These are phyloP conservation scores for Pelargonium nanum DNA, from an alignment of 345 rosid genomes.

Conservation along the genomic window DNA sequence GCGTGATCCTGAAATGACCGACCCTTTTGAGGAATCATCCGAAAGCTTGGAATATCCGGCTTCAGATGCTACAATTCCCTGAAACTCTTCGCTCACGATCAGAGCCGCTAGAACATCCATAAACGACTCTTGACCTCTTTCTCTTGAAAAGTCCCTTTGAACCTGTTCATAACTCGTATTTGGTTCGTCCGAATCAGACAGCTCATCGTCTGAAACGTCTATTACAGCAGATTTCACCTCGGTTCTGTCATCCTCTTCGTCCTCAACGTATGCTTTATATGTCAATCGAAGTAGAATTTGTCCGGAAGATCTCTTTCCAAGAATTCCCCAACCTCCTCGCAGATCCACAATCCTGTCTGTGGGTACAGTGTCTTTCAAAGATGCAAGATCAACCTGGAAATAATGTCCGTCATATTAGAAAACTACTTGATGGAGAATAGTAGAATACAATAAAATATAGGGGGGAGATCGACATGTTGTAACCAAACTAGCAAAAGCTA, in stretches of 20 bases:
- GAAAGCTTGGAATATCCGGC: slow-evolving; percentile 41
- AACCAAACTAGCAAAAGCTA: too few relatives aligned
- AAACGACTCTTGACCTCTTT: slow-evolving; percentile 65
- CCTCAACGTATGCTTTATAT: slow-evolving; percentile 94
- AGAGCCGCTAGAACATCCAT: slow-evolving; percentile 92
- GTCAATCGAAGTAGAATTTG: slow-evolving; percentile 83
- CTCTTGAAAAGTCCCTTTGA: slow-evolving; percentile 25
- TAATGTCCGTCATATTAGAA: not conserved
- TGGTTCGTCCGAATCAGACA: slow-evolving; percentile 58
- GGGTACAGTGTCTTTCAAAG: slow-evolving; percentile 90
- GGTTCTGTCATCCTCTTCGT: slow-evolving; percentile 76
- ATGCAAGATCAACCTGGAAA: slow-evolving; percentile 66
- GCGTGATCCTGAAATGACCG: slow-evolving; percentile 23
- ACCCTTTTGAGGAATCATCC: slow-evolving; percentile 30
- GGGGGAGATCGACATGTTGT: too few relatives aligned
- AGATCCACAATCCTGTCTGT: slow-evolving; percentile 63
- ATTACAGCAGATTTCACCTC: slow-evolving; percentile 30
- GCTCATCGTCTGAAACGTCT: slow-evolving; percentile 68
- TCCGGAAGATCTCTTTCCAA: slow-evolving; percentile 66
- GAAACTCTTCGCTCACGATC: slow-evolving; percentile 91
- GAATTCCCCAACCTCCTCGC: slow-evolving; percentile 72
- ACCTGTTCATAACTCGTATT: slow-evolving; percentile 21
- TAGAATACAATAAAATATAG: too few relatives aligned
- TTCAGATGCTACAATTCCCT: slow-evolving; percentile 90
- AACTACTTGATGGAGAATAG: too few relatives aligned